Conservation (phyloP, 768 basidiomycete genomes). For the Lentinus brumalis region DNA sequence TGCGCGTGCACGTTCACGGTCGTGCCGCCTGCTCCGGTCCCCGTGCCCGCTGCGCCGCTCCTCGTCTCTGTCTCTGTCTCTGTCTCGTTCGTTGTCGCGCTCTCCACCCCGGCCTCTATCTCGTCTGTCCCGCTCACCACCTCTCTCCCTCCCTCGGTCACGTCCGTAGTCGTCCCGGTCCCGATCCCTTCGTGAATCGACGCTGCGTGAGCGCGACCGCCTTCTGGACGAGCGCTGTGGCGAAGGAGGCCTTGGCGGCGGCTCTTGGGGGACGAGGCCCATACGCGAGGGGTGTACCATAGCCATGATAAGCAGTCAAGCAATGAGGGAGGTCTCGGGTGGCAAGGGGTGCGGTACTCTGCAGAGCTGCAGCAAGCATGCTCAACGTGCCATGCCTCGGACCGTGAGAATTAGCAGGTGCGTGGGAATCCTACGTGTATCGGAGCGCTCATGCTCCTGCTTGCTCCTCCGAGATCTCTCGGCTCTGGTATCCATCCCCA, state of each 20-base stretch:
- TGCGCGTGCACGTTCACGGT: constrained; percentile 30
- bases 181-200: constrained; percentile 19
- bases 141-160: constrained; percentile 19
- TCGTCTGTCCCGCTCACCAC: constrained; percentile 25
- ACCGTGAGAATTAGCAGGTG: too few relatives aligned
- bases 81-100: constrained; percentile 18
- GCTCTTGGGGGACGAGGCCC: constrained; percentile 58
- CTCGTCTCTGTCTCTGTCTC: constrained; percentile 20
- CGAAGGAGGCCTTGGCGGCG: constrained; percentile 32
- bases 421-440: too few relatives aligned
- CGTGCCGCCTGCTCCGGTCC: constrained; percentile 24
- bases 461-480: too few relatives aligned
- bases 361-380: too few relatives aligned
- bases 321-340: too few relatives aligned
- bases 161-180: constrained; percentile 29
- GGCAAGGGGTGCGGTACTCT: too few relatives aligned
- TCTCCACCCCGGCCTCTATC: constrained; percentile 28
- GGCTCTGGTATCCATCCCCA: too few relatives aligned
- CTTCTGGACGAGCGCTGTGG: not conserved
- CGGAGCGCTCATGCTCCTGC: too few relatives aligned
- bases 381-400: too few relatives aligned
- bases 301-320: constrained; percentile 48
- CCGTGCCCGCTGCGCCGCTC: constrained; percentile 24
- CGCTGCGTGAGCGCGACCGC: constrained; percentile 6
- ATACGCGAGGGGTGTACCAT: constrained; percentile 75